Base-by-base conservation (phyloP, 345 rosid species). In the Euphorbia pulcherrima region DNA sequence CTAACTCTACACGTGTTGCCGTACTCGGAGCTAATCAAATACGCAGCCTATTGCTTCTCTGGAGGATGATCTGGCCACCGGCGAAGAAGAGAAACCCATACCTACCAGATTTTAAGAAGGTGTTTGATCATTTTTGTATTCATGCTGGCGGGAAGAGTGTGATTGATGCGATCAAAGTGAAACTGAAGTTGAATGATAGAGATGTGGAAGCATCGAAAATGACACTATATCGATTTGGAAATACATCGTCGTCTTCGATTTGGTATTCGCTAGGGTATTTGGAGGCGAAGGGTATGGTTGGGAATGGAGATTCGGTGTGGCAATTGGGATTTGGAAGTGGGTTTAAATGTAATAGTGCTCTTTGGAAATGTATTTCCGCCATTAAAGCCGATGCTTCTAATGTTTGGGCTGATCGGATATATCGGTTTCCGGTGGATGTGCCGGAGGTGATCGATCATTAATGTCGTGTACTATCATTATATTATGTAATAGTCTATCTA, bases 91-190 rank as follows among this genome's bases (percentile, higher is more conserved):
- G 50, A 20, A 35, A 27, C 3, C 89, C 96, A 2, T 88, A 90
- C 62, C 82, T 88, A 44, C 98, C 98, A 0, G 90, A 92, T 72
- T 92, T 92, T 83, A 90, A 86, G 65, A 82, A 82, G 44, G 98
- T 92, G 0, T 88, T 92, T 47, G 98, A 92, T 76, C 98, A 92
- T 67, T 92, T 90, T 57, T 90, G 98, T 74, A 87, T 92, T 68
- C 98, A 92, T 55, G 98, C 98, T 0, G 97, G 97, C 8, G 98
- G 98, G 7, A 80, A 92, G 59, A 97, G 95, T 0, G 97, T 92
- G 20, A 87, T 92, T 24, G 98, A 90, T 44, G 95, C 83, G 72
- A 76, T 92, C 0, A 90, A 88, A 54, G 86, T 84, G 91, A 87
- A 82, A 77, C 82, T 92, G 17, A 85, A 88, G 79, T 77, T 92